phyloP scores from a whole-genome alignment of 75 land plant species.

The Pseudotsuga menziesii region DNA sequence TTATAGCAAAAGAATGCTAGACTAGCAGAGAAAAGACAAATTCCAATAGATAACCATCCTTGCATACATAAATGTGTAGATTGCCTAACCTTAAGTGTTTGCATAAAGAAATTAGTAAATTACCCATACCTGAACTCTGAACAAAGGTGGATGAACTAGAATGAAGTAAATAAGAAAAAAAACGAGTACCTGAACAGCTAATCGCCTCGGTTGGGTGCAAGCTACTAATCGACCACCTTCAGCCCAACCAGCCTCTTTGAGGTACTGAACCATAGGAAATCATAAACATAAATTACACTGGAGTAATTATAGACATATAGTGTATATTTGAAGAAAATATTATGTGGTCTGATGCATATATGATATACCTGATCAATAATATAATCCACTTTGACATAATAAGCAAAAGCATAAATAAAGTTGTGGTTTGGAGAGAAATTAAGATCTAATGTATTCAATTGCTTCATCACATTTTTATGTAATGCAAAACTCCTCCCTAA shows the following conservation, averaged over 20 bases:
- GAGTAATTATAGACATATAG: neutral
- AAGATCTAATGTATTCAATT: no score
- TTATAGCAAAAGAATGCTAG: neutral
- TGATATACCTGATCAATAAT: neutral
- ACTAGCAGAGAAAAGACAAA: neutral
- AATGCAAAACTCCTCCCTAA: no score
- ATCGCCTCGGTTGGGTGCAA: conserved; percentile 91
- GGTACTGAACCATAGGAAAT: conserved; percentile 38
- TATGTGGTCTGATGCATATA: neutral
- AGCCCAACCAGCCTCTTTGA: conserved; percentile 93
- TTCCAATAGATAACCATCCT: no score
- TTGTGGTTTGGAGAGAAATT: no score
- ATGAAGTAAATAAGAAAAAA: neutral
- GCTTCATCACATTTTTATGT: no score
- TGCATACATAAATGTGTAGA: no score
- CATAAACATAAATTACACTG: neutral
- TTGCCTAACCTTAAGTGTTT: no score
- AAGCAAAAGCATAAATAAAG: neutral
- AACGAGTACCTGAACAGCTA: conserved; percentile 79
- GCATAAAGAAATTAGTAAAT: no score
- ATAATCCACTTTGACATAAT: neutral
- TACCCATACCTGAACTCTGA: no score
- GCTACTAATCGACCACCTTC: conserved; percentile 88
- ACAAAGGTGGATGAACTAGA: neutral
- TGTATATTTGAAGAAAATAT: conserved; percentile 4